These are phyloP conservation scores for Pythium aquatile DNA, from an alignment of 352 stramenopile genomes.

Conservation along the genomic window DNA sequence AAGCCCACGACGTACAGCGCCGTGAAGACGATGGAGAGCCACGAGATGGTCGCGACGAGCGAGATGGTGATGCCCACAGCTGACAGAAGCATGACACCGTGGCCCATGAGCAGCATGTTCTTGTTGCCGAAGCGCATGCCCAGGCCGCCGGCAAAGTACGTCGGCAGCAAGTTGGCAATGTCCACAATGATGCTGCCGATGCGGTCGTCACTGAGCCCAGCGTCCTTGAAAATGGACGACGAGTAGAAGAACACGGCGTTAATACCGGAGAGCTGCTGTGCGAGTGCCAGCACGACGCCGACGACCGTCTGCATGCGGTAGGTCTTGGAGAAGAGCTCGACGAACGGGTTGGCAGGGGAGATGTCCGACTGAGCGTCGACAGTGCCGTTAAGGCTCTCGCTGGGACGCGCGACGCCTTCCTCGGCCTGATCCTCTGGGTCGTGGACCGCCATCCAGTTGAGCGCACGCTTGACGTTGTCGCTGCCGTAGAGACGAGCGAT, in stretches of 20 bases:
- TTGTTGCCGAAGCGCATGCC: slow-evolving; percentile 47
- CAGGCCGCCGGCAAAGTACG: slow-evolving; percentile 35
- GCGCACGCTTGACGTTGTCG: slow-evolving; percentile 31
- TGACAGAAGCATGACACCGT: slow-evolving; percentile 42
- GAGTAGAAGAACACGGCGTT: slow-evolving; percentile 61
- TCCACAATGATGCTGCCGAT: slow-evolving; percentile 42
- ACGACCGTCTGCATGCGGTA: slow-evolving; percentile 44
- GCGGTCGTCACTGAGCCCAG: slow-evolving; percentile 38
- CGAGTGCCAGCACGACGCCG: slow-evolving; percentile 37
- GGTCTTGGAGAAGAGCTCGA: slow-evolving; percentile 34
- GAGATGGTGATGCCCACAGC: slow-evolving; percentile 53
- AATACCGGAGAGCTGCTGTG: slow-evolving; percentile 60
- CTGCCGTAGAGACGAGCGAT: slow-evolving; percentile 32
- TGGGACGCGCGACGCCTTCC: slow-evolving; percentile 12
- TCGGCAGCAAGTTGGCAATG: slow-evolving; percentile 45
- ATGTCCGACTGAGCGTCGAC: slow-evolving; percentile 12
- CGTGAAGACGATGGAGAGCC: slow-evolving; percentile 55
- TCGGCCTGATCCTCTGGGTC: slow-evolving; percentile 25
- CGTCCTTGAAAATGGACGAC: slow-evolving; percentile 38
- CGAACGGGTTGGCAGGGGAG: slow-evolving; percentile 19
- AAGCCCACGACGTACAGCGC: slow-evolving; percentile 58
- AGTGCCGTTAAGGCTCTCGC: slow-evolving; percentile 16
- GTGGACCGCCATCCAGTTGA: slow-evolving; percentile 34
- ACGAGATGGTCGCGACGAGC: slow-evolving; percentile 34
- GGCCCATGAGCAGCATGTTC: slow-evolving; percentile 46